A percentile compares a stretch with the other conserved stretches of the same genome.
These are phyloP conservation scores for Globomyces sp. DNA, from an alignment of 371 early-diverging fungal species.

Conservation along the genomic window DNA sequence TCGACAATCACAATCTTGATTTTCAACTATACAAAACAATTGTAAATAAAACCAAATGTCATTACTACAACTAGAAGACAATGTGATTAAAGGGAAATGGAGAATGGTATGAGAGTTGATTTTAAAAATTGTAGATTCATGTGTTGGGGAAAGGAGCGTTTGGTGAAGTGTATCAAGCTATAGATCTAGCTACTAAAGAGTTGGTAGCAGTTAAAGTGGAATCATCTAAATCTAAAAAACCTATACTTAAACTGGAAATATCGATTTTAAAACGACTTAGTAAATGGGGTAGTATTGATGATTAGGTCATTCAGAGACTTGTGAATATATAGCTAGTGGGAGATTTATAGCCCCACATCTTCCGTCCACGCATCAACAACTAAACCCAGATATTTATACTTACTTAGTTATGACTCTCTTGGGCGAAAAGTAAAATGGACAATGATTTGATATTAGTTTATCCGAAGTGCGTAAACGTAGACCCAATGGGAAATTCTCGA, in stretches of 20 bases:
- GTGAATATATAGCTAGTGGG: slow-evolving; percentile 49
- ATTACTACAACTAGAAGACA: neutral
- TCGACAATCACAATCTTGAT: too few relatives aligned
- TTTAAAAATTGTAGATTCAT: neutral
- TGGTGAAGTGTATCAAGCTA: slow-evolving; percentile 62
- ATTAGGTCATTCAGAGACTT: slow-evolving; percentile 36
- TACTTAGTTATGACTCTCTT: slow-evolving; percentile 66
- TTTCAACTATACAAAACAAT: too few relatives aligned
- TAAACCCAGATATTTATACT: slow-evolving; percentile 29
- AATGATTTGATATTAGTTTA: slow-evolving; percentile 32
- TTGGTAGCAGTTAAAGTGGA: slow-evolving; percentile 68
- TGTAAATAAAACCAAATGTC: too few relatives aligned
- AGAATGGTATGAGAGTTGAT: neutral
- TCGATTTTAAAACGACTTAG: slow-evolving; percentile 35
- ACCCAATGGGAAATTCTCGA: slow-evolving; percentile 42
- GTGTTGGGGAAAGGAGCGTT: slow-evolving; percentile 53
- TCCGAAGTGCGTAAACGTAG: slow-evolving; percentile 51
- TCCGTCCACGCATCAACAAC: slow-evolving; percentile 11
- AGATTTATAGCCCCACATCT: slow-evolving; percentile 36
- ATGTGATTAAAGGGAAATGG: slow-evolving; percentile 2
- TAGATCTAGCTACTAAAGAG: slow-evolving; percentile 39
- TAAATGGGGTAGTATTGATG: neutral
- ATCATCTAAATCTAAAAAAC: slow-evolving; percentile 45
- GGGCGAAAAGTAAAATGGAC: slow-evolving; percentile 47
- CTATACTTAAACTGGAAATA: slow-evolving; percentile 58